A percentile compares a stretch with the other conserved stretches of the same genome.
Evolutionary conservation across 345 rosid genomes (phyloP).

Genomic region (Citrus reticulata): DNA sequence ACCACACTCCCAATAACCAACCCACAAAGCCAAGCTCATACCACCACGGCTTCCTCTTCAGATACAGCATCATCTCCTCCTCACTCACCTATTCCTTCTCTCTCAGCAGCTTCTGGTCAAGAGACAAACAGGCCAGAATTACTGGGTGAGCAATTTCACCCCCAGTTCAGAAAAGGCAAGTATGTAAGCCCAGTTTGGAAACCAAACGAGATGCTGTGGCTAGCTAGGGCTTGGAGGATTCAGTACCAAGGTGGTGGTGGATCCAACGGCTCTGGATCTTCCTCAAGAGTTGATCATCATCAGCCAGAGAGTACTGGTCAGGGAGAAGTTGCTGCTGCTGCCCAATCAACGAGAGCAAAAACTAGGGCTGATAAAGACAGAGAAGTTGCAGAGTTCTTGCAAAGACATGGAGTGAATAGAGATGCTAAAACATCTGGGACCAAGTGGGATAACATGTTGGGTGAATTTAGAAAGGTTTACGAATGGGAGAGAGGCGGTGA

Average conservation of each 20-base stretch:
- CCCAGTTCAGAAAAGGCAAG: constrained; percentile 83
- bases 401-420: constrained; percentile 72
- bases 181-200: constrained; percentile 99
- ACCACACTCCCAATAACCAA: constrained; percentile 31
- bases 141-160: constrained; percentile 39
- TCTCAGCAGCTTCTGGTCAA: constrained; percentile 40
- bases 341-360: constrained; percentile 55
- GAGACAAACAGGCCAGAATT: constrained; percentile 47
- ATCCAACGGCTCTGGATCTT: constrained; percentile 30
- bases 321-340: constrained; percentile 15
- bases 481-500: constrained; percentile 94
- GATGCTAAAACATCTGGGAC: constrained; percentile 97
- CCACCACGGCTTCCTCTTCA: constrained; percentile 64
- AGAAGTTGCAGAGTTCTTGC: constrained; percentile 88
- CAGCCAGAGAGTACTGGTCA: constrained; percentile 17
- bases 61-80: constrained; percentile 82
- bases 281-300: constrained; percentile 23
- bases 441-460: constrained; percentile 99
- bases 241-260: constrained; percentile 59
- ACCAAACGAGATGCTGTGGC: constrained; percentile 95
- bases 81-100: constrained; percentile 54
- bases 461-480: constrained; percentile 88
- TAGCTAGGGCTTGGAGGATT: constrained; percentile 89
- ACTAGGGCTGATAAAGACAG: constrained; percentile 92
- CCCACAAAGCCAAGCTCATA: constrained; percentile 32